Base-by-base conservation (phyloP, 768 basidiomycete species). In the Boletus tylopilopsis region DNA sequence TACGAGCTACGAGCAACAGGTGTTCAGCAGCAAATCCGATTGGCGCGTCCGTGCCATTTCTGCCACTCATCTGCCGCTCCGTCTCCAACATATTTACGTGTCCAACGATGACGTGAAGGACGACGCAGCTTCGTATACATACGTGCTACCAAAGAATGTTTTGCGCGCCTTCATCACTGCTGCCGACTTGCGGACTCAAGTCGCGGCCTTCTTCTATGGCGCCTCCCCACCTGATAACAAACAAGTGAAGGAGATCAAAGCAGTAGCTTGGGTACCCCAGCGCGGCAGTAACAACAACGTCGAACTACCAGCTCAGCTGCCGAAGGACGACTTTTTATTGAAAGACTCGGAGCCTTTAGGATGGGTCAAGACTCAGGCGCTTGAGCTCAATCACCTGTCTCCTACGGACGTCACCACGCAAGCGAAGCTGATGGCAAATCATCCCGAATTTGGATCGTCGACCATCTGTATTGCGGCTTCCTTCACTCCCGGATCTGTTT, bases 81-180 rank as follows among this genome's bases (percentile, higher is more conserved):
- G 96, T 63, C 77, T 98, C 52, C 94, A 98, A 66, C 94, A 99
- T 66, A 96, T 98, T 70, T 98, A 96, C 68, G 96, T 99, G 27
- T 95, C 94, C 35, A 99, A 97, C 64, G 96, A 99, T 62, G 95
- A 99, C 63, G 94, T 99, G 63, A 95, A 95, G 70, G 96, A 99
- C 64, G 96, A 98, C 62, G 93, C 94, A 5, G 84, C 87, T 21
- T 90, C 90, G 8, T 93, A 80, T 69, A 99, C 96, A 33, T 98
- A 91, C 62, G 93, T 99, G 46, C 76, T 99, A 45, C 94, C 96
- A 24, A 99, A 99, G 79, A 99, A 99, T 68, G 79, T 98, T 45
- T 76, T 99, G 27, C 87, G 90, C 40, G 87, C 93, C 3, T 98
- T 99, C 73, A 88, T 98, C 59, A 81, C 87, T 19, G 87, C 92